phyloP scores from a whole-genome alignment of 108 stramenopile species.

The Cyclotella distinguenda region DNA sequence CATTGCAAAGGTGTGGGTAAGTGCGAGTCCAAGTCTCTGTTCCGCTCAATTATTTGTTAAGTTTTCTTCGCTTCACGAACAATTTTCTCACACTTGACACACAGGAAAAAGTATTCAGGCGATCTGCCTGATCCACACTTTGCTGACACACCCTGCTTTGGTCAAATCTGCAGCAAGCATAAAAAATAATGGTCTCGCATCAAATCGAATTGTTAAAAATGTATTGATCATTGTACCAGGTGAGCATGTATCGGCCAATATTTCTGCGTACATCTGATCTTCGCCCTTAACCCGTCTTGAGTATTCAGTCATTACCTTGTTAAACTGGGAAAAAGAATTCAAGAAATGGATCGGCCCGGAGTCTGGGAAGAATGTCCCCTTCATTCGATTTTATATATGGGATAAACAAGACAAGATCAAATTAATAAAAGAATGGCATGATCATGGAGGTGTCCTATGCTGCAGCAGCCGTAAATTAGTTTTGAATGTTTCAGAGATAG shows the following conservation, averaged over 20 bases:
- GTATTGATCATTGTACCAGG: conserved; percentile 68
- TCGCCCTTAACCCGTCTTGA: no score
- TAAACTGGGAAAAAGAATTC: conserved; percentile 76
- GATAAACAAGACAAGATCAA: conserved; percentile 1
- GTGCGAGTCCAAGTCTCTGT: not conserved
- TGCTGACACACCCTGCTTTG: conserved; percentile 57
- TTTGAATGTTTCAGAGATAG: conserved; percentile 20
- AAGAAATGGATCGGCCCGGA: conserved; percentile 58
- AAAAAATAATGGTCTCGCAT: not conserved
- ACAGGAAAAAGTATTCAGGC: conserved; percentile 54
- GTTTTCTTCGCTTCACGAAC: not conserved
- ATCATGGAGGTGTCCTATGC: conserved; percentile 61
- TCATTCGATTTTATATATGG: conserved; percentile 35
- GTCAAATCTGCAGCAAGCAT: conserved; percentile 2
- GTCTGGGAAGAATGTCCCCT: conserved; percentile 24
- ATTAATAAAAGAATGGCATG: conserved; percentile 49
- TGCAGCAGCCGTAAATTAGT: conserved; percentile 43
- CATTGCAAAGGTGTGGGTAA: conserved; percentile 35
- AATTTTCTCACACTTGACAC: not conserved
- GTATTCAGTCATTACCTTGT: conserved; percentile 46
- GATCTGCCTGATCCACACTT: conserved; percentile 58
- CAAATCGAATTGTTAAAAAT: conserved; percentile 34
- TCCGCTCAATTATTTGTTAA: not conserved
- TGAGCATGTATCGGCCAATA: conserved; percentile 9
- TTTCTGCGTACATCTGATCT: no score